Percentiles rank a stretch among this genome's conserved stretches.
phyloP scores from a whole-genome alignment of 345 rosid genomes.

The Brassica juncea region DNA sequence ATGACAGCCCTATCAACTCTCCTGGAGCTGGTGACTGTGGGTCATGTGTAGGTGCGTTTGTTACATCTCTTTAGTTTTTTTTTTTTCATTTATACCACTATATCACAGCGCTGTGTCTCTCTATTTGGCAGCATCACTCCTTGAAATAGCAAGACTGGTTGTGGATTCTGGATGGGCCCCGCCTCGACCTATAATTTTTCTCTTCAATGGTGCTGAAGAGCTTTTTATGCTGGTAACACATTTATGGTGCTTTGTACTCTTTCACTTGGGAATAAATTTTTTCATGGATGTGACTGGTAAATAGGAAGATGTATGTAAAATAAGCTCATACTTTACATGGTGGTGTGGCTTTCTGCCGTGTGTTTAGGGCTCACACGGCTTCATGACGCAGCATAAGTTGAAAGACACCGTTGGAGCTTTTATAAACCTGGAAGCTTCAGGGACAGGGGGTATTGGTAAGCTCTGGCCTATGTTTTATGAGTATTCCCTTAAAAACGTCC shows the following conservation, averaged over 20 bases:
- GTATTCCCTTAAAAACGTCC: not conserved
- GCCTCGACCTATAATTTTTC: constrained; percentile 81
- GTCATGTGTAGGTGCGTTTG: constrained; percentile 84
- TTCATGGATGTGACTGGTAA: constrained; percentile 1
- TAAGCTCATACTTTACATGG: constrained; percentile 4
- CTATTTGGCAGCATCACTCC: constrained; percentile 74
- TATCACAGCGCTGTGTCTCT: constrained; percentile 19
- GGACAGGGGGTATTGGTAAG: constrained; percentile 90
- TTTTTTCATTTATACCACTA: constrained; percentile 1
- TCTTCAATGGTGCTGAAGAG: constrained; percentile 96
- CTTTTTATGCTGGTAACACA: constrained; percentile 77
- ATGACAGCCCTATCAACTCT: constrained; percentile 85
- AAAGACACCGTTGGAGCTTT: constrained; percentile 83
- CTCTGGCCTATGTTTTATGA: constrained; percentile 14
- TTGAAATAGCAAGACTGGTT: constrained; percentile 82
- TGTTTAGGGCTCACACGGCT: constrained; percentile 93
- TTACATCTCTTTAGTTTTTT: not conserved
- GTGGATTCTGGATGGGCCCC: constrained; percentile 88
- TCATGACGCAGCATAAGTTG: constrained; percentile 84
- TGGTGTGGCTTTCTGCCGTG: constrained; percentile 32
- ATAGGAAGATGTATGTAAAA: constrained; percentile 11
- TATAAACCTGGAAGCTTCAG: constrained; percentile 96
- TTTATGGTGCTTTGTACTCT: constrained; percentile 9
- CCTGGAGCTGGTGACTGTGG: constrained; percentile 99
- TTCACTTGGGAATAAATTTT: not conserved